Conservation (phyloP, 2,329 filamentous ascomycete species). For the Botrytis paeoniae region DNA sequence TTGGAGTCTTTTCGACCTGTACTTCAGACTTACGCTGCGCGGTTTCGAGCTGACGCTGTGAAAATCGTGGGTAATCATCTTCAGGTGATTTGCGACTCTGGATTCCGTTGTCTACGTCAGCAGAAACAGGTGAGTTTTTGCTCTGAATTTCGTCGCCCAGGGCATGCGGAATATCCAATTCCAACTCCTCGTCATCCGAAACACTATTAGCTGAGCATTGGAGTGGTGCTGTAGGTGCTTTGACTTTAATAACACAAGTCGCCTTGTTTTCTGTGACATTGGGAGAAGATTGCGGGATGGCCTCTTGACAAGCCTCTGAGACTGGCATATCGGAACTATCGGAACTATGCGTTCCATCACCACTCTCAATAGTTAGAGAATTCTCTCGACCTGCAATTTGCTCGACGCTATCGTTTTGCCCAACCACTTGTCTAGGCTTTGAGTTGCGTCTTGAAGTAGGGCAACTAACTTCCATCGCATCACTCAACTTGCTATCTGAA, state of each 20-base stretch:
- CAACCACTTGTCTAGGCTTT: background rate
- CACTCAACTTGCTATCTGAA: background rate
- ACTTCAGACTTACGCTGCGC: constrained; percentile 19
- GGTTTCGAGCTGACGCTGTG: constrained; percentile 27
- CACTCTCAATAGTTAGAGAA: background rate
- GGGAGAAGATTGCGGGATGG: background rate
- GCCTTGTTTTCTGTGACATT: background rate
- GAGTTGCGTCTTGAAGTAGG: background rate
- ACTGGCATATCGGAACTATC: background rate
- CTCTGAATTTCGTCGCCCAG: constrained; percentile 29
- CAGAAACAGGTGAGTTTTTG: constrained; percentile 14
- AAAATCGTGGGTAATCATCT: constrained; percentile 3
- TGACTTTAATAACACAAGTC: background rate
- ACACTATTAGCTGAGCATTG: constrained; percentile 15
- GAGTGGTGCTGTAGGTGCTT: background rate
- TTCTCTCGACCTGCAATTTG: background rate
- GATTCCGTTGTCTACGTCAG: constrained; percentile 29
- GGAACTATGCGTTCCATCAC: background rate
- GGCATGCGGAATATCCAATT: constrained; percentile 29
- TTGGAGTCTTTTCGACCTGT: constrained; percentile 32
- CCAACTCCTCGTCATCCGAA: constrained; percentile 31
- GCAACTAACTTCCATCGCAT: background rate
- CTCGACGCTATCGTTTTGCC: background rate
- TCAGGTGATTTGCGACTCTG: constrained; percentile 17
- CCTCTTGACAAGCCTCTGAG: background rate